Base-by-base conservation (phyloP, 2,329 filamentous ascomycete species). In the Penicillium sp. region DNA sequence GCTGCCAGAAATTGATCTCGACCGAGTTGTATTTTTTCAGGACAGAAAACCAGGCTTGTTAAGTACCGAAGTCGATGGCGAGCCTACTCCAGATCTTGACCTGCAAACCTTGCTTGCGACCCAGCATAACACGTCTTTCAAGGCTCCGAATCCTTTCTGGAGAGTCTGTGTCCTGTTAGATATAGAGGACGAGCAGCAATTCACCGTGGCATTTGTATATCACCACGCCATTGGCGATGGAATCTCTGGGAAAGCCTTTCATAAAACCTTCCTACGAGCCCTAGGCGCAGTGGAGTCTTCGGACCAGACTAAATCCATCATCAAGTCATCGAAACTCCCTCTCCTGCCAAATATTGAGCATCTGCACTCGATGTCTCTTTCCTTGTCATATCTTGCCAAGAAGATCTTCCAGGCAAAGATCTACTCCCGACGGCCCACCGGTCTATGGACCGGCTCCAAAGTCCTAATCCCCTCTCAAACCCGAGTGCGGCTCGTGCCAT, bases 161-260 rank as follows among this genome's bases (percentile, higher is more conserved):
- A 73, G 77, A 20, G 64, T 81, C 2, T 60, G 73, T 18, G 61
- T 81, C 22, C 54, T 79, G 9, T 62, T 66, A n/a, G 60, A 68
- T 14, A 38, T 61, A 14, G 60, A 57, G 9, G 54, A 65, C 32
- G 18, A 61, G 2, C 61, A 53, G 3, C 60, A 57, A 2, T 80
- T 82, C 56, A 78, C 76, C 0, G 76, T 73, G 2, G 66, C 65
- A 2, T 81, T 79, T 65, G 67, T 80, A 10, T 80, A 72, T 58
- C 79, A 82, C 54, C 79, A 81, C 66, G 76, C 74, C 2, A 68
- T 81, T 48, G 75, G 74, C 3, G 79, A 82, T 60, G 79, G 79
- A 2, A 66, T 65, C 9, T 79, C 77, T 0, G 77, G 75, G 0
- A 71, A 78, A 29, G 69, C 75, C 0, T 81, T 81, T 57, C 79